Percentiles rank a stretch among this genome's conserved stretches.
Conservation (phyloP, 2,329 filamentous ascomycete genomes). For the Fusarium cyanostomum region DNA sequence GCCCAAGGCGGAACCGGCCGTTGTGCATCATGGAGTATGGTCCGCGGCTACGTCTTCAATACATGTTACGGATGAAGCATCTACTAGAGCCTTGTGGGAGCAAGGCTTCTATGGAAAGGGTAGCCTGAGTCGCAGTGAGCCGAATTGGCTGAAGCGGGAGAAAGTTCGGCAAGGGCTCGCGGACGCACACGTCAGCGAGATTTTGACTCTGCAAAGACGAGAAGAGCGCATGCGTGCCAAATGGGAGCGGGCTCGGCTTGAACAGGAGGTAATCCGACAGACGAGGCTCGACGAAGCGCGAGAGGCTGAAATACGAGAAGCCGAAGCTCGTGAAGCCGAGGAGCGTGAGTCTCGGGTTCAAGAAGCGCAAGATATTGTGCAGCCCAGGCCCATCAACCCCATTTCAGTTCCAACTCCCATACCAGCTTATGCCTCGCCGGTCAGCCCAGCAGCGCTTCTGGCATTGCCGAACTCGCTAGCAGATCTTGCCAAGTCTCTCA, state of each 20-base stretch:
- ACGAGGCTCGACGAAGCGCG: constrained; percentile 62
- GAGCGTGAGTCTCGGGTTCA: constrained; percentile 6
- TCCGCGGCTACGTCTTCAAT: constrained; percentile 84
- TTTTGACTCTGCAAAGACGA: constrained; percentile 78
- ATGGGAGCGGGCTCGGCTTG: constrained; percentile 87
- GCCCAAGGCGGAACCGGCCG: constrained; percentile 70
- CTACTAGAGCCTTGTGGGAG: constrained; percentile 88
- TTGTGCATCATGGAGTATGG: constrained; percentile 78
- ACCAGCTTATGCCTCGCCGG: constrained; percentile 47
- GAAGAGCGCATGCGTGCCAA: constrained; percentile 86
- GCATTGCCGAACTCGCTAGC: constrained; percentile 64
- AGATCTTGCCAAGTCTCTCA: neutral
- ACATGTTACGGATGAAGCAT: constrained; percentile 79
- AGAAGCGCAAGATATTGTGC: constrained; percentile 7
- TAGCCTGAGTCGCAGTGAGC: constrained; percentile 90
- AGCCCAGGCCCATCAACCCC: constrained; percentile 5
- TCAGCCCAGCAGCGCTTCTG: constrained; percentile 58
- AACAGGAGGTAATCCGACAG: constrained; percentile 83
- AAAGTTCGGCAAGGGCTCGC: constrained; percentile 74
- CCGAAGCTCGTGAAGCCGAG: constrained; percentile 22
- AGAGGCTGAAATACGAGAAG: constrained; percentile 34
- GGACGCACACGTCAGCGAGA: constrained; percentile 78
- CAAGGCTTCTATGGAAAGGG: constrained; percentile 98
- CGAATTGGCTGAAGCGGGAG: constrained; percentile 88
- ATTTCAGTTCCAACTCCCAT: constrained; percentile 1